These are phyloP conservation scores for Calocybe gangraenosa DNA, from an alignment of 768 basidiomycete genomes.

Conservation along the genomic window DNA sequence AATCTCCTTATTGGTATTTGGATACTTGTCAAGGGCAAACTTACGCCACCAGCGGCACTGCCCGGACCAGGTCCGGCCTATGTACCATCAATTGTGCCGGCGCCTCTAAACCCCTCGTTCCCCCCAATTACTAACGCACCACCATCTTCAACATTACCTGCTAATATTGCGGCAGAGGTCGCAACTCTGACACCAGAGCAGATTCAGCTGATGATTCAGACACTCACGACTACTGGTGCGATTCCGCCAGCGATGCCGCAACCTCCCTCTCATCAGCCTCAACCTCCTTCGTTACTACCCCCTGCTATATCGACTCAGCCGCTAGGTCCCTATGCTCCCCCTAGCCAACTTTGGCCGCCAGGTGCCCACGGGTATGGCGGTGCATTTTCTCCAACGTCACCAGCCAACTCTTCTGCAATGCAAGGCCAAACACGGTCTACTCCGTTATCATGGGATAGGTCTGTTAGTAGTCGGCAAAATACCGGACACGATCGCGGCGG, in stretches of 20 bases:
- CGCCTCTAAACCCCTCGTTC: constrained; percentile 13
- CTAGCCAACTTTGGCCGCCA: constrained; percentile 8
- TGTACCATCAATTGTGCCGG: constrained; percentile 16
- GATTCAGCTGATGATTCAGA: constrained; percentile 61
- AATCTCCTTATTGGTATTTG: constrained; percentile 80
- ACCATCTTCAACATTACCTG: constrained; percentile 25
- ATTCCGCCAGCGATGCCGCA: constrained; percentile 18
- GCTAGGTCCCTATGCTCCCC: constrained; percentile 19
- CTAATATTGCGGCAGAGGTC: constrained; percentile 64
- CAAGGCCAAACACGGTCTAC: constrained; percentile 15
- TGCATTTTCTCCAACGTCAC: constrained; percentile 9
- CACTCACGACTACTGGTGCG: constrained; percentile 42
- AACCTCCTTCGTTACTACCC: constrained; percentile 10
- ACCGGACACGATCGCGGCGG: constrained; percentile 28
- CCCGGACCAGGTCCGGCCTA: constrained; percentile 17
- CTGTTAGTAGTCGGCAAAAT: constrained; percentile 19
- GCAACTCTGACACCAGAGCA: constrained; percentile 75
- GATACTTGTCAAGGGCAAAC: constrained; percentile 80
- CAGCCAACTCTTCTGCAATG: constrained; percentile 15
- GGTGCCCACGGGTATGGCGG: constrained; percentile 10
- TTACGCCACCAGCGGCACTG: constrained; percentile 38
- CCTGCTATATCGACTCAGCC: constrained; percentile 19
- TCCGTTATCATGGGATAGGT: constrained; percentile 23
- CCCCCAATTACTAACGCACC: constrained; percentile 17
- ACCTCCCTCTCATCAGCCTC: constrained; percentile 8